Base-by-base conservation (phyloP, 176 grass and related monocot genomes). In the Zea luxurians region DNA sequence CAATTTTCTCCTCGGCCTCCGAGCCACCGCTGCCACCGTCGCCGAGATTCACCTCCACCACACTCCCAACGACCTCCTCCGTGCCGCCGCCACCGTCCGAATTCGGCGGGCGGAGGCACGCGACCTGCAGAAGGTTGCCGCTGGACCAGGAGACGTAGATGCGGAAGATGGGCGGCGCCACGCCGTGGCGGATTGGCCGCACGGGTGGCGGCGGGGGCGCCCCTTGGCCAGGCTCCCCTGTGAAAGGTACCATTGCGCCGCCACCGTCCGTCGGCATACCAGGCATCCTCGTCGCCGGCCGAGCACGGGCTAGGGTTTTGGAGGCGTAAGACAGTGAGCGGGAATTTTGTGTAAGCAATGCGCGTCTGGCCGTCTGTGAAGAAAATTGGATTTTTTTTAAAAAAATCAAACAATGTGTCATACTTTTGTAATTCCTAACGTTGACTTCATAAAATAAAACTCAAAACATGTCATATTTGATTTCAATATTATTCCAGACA, bases 91-190 rank as follows among this genome's bases (percentile, higher is more conserved):
- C 64, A 13, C 58, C 62, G 10, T 80, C 82, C 2, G 59, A 38
- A 2, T 83, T 73, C 21, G 85, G 76, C 15, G 71, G 78, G 5
- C 83, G 85, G 53, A 98, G 83, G 78, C 91, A 98, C 44, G 95
- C 88, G 27, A 98, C 75, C 68, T 94, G 91, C n/a, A 94, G 87
- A 77, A 92, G 85, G 64, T 92, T 92, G 53, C 95, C 91, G 50
- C 91, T 85, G 13, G 91, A 94, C 92, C 92, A 98, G 70, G 91
- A 90, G 70, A 98, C 67, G 49, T 81, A 91, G 61, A 94, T 84
- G 77, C 95, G 95, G 71, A 75, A 90, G 64, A 94, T 81, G 43
- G 95, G 91, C 15, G 81, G 79, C 41, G 75, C 49, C 72, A 94
- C 44, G 13, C 95, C 87, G 78, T 98, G 95, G 68, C 61, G 83